Evolutionary conservation across 768 basidiomycete species (phyloP), one percentile per base, ranked within the genome.

Genomic region (Tulasnella sp.): DNA sequence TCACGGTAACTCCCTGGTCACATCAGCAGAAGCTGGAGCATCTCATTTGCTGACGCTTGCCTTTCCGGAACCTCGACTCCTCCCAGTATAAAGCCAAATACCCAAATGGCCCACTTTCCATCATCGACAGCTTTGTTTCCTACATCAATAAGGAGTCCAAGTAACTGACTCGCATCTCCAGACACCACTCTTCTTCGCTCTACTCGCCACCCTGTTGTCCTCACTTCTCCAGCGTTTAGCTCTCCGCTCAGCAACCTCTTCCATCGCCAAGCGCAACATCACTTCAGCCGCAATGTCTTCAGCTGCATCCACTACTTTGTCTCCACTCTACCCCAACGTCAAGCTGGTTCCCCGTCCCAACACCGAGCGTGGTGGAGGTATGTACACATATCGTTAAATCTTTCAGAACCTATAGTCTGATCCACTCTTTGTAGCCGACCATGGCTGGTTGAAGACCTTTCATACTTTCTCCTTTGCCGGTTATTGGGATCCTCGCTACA

Each of bases 391-490:
- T 40, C 24, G 7, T 12, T 40, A 37, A 11, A 42, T 77, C 16
- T 31, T 40, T 73, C 64, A 69, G 69, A 74, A 77, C 82, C 89
- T 94, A 78, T 88, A 85, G 75, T 94, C 91, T 81, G 84, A 91
- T 72, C 89, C 92, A 34, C 89, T 94, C 31, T 94, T 93, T 3
- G 86, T 92, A 74, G 93, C 92, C 11, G 90, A 96, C 84, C 94
- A 94, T 83, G 93, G 90, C 37, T 96, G 95, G 95, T 87, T 96
- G 77, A 95, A 95, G 88, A 92, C 93, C 0, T 94, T 94, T 88
- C 92, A 96, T 83, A 93, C 94, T 0, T 96, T 96, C 85, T 90
- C 93, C 1, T 94, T 94, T 83, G 90, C 93, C 46, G 92, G 90
- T 83, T 97, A 96, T 84, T 88, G 90, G 54, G 92, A 93, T 73